These are phyloP conservation scores for Mollisiaceae sp. DNA, from an alignment of 2,329 filamentous ascomycete genomes.

Conservation along the genomic window DNA sequence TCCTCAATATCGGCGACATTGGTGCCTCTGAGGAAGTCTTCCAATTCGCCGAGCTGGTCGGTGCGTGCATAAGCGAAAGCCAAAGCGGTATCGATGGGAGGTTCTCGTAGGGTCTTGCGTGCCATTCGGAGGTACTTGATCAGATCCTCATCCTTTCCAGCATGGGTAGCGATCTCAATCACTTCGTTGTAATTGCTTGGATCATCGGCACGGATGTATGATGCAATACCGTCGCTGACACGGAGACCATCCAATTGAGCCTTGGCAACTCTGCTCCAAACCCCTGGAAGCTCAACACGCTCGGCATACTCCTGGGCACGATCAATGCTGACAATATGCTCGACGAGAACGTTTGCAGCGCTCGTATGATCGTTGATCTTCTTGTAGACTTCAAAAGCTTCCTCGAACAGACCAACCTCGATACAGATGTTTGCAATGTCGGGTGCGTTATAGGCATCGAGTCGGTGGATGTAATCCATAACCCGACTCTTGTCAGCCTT, in stretches of 20 bases:
- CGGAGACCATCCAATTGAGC: constrained; percentile 95
- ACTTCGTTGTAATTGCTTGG: constrained; percentile 94
- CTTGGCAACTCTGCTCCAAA: constrained; percentile 98
- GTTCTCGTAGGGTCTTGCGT: constrained; percentile 93
- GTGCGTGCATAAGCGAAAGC: constrained; percentile 93
- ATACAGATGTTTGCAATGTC: constrained; percentile 95
- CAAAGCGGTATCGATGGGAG: constrained; percentile 89
- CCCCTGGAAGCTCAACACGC: constrained; percentile 88
- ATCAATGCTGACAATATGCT: constrained; percentile 97
- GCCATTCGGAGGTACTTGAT: constrained; percentile 98
- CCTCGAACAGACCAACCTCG: constrained; percentile 91
- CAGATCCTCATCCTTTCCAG: constrained; percentile 96
- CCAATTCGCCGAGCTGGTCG: constrained; percentile 88
- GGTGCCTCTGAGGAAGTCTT: constrained; percentile 91
- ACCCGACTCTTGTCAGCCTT: constrained; percentile 93
- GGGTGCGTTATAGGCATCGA: constrained; percentile 87
- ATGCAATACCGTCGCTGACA: constrained; percentile 90
- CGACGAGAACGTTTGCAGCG: constrained; percentile 89
- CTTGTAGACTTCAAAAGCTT: constrained; percentile 98
- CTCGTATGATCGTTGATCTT: constrained; percentile 89
- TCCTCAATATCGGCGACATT: constrained; percentile 97
- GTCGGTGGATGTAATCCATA: constrained; percentile 93
- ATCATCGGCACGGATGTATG: constrained; percentile 94
- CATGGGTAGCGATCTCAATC: constrained; percentile 92
- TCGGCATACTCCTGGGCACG: constrained; percentile 95